Conservation (phyloP, 192 early-diverging fungal genomes). For the Neocallimastix lanati region DNA sequence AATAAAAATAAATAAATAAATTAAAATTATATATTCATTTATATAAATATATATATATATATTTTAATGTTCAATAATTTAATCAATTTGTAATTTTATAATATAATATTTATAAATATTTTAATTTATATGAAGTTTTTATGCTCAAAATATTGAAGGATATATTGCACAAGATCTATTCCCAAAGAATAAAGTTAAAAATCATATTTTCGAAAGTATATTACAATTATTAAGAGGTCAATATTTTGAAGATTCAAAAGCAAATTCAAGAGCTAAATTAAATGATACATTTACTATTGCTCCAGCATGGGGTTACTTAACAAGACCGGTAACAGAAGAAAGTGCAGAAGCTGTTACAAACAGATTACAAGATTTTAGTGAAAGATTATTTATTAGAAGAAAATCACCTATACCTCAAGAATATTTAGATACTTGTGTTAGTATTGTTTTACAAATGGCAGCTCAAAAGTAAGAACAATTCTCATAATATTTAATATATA, state of each 20-base stretch:
- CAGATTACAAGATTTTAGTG: constrained; percentile 19
- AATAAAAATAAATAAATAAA: no score
- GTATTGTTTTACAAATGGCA: constrained; percentile 26
- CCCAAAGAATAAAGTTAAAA: constrained; percentile 13
- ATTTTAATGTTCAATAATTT: no score
- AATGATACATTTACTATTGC: constrained; percentile 9
- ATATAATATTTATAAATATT: no score
- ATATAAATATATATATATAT: no score
- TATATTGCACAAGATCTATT: constrained; percentile 14
- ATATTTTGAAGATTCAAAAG: constrained; percentile 18
- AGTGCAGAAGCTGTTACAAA: constrained; percentile 10
- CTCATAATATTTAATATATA: no score
- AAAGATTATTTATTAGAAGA: constrained; percentile 15
- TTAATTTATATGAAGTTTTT: constrained; percentile 1
- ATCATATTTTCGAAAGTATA: constrained; percentile 15
- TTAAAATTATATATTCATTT: no score
- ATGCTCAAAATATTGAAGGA: constrained; percentile 11
- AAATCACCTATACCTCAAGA: constrained; percentile 12
- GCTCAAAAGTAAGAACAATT: constrained; percentile 18
- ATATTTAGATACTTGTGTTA: constrained; percentile 15
- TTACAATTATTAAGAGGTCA: constrained; percentile 23
- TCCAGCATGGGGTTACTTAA: constrained; percentile 9
- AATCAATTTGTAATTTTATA: no score
- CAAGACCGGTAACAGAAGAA: constrained; percentile 14
- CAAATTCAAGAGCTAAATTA: constrained; percentile 7